phyloP scores from a whole-genome alignment of 2,329 filamentous ascomycete genomes.

The Alternaria ethzedia region DNA sequence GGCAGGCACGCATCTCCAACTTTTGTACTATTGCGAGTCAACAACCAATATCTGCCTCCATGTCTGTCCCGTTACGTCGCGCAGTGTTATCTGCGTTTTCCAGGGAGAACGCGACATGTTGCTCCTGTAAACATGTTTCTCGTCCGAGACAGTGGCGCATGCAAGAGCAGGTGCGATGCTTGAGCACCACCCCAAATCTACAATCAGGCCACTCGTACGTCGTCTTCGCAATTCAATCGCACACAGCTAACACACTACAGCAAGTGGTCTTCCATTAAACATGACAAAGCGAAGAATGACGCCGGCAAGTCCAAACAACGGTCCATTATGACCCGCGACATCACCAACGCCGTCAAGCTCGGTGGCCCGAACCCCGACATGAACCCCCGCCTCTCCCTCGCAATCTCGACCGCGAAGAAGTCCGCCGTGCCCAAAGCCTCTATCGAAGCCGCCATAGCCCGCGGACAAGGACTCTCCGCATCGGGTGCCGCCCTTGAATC shows the following conservation, averaged over 20 bases:
- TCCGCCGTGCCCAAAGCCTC: constrained; percentile 81
- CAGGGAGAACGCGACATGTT: constrained; percentile 16
- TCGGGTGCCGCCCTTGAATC: constrained; percentile 78
- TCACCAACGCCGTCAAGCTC: constrained; percentile 77
- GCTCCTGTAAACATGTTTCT: constrained; percentile 24
- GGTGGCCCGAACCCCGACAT: constrained; percentile 74
- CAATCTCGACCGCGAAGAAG: constrained; percentile 81
- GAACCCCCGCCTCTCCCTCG: constrained; percentile 77
- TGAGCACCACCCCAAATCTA: constrained; percentile 35
- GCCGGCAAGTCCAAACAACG: constrained; percentile 77
- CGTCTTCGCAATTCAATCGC: neutral
- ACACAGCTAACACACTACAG: constrained; percentile 52
- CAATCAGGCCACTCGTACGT: constrained; percentile 47
- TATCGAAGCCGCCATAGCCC: constrained; percentile 85
- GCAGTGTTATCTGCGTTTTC: constrained; percentile 19
- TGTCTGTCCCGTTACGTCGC: constrained; percentile 34
- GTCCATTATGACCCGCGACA: constrained; percentile 70
- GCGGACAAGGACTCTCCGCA: constrained; percentile 82
- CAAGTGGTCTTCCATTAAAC: constrained; percentile 95
- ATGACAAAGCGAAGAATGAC: constrained; percentile 90
- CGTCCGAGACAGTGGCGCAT: constrained; percentile 15
- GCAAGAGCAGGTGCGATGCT: constrained; percentile 30
- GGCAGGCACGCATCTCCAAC: constrained; percentile 26
- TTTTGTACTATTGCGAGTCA: constrained; percentile 12
- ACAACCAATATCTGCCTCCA: constrained; percentile 10